phyloP scores from a whole-genome alignment of 2,329 filamentous ascomycete species.

The Fusarium keratoplasticum region DNA sequence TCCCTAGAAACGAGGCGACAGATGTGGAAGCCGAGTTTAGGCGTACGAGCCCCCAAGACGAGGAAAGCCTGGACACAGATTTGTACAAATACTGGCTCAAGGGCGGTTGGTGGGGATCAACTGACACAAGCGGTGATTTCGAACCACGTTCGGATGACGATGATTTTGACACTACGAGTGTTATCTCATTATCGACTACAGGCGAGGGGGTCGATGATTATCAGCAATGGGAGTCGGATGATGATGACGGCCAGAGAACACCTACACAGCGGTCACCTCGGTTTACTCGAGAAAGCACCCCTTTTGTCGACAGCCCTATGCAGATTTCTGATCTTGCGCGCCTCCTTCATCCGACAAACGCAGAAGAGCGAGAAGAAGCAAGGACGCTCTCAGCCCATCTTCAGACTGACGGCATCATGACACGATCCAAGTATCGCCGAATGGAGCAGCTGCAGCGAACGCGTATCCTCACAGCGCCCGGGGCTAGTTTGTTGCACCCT shows the following conservation, averaged over 20 bases:
- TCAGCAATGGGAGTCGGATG: conserved; percentile 60
- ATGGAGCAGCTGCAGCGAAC: conserved; percentile 76
- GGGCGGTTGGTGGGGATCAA: conserved; percentile 86
- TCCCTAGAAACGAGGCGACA: conserved; percentile 72
- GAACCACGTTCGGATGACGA: conserved; percentile 64
- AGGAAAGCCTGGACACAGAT: conserved; percentile 76
- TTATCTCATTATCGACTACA: conserved; percentile 70
- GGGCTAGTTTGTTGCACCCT: conserved; percentile 35
- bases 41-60: conserved; percentile 63
- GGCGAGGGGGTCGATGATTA: conserved; percentile 59
- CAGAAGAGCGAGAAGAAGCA: conserved; percentile 84
- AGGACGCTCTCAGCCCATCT: conserved; percentile 85
- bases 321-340: conserved; percentile 78
- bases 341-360: conserved; percentile 82
- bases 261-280: conserved; percentile 75
- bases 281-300: conserved; percentile 63
- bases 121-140: conserved; percentile 86
- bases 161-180: conserved; percentile 81
- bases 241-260: conserved; percentile 69
- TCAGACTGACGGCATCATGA: conserved; percentile 77
- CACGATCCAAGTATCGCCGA: conserved; percentile 80
- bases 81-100: conserved; percentile 88
- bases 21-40: conserved; percentile 87
- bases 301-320: conserved; percentile 71
- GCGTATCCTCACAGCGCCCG: conserved; percentile 63